Evolutionary conservation across 192 early-diverging fungal species (phyloP), one percentile per base, ranked within the genome.

Genomic region (Gorgonomyces haynaldii): DNA sequence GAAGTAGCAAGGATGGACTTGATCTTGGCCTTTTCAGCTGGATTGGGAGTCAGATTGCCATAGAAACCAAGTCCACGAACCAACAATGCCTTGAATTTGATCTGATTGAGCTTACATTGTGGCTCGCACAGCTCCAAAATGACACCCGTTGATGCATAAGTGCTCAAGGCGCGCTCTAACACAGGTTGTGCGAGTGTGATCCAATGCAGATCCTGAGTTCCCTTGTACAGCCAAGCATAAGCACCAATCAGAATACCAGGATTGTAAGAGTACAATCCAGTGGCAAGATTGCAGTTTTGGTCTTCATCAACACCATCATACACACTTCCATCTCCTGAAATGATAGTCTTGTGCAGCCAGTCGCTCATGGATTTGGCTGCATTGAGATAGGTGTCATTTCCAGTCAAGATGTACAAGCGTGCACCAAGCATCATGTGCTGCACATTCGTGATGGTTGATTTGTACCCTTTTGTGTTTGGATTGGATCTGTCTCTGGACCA

Each of bases 361-460:
- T 43, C 15, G 26, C 17, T 15, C 15, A 43, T 43, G 6, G 25
- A 28, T n/a, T 22, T 28, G 2, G 42, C 16, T 15, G 25, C 15
- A 21, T 43, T 27, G 15, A 43, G 15, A 21, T 65, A 67, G 16
- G 56, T 57, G 10, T 39, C 15, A 49, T 65, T 55, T 12, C 37
- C 39, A 0, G 61, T 72, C 26, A 58, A 22, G 12, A 42, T 20
- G 15, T 39, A 50, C 17, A 72, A 40, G 21, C 65, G 51, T 4
- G 65, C 61, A 20, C 42, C 53, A 2, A 72, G 19, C 7, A 51
- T 44, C 20, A 72, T 41, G 13, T 30, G 20, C 44, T 72, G 40
- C 1, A 36, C 48, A 52, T 72, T 64, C 7, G 70, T 53, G 30
- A 72, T 67, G 17, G 61, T 42, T 12, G 59, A 60, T 47, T 72